A percentile compares a stretch with the other conserved stretches of the same genome.
Conservation (phyloP, 306 rosid species). For the Morella rubra region DNA sequence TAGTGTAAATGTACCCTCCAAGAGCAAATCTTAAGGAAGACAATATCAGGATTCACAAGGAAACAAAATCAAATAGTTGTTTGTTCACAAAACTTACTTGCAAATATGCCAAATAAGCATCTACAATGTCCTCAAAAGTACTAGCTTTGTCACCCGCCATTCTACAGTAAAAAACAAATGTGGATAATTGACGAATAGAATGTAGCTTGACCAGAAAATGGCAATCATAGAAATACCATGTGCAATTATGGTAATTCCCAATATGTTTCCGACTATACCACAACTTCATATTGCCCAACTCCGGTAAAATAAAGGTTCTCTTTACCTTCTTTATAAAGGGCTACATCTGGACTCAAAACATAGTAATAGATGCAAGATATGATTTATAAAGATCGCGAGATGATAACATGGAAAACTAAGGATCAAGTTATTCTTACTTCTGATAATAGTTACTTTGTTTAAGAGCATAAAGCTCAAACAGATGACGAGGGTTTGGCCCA, state of each 20-base stretch:
- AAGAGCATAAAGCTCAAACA: slow-evolving; percentile 85
- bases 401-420: slow-evolving; percentile 20
- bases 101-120: slow-evolving; percentile 86
- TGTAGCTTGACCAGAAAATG: slow-evolving; percentile 12
- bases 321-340: neutral
- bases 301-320: neutral
- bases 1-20: neutral
- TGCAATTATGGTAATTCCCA: slow-evolving; percentile 9
- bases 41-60: slow-evolving; percentile 8
- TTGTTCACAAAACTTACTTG: slow-evolving; percentile 65
- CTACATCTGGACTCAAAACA: neutral
- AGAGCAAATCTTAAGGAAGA: neutral
- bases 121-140: slow-evolving; percentile 78
- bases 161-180: slow-evolving; percentile 49
- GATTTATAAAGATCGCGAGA: neutral
- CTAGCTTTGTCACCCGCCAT: slow-evolving; percentile 44
- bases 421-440: slow-evolving; percentile 58
- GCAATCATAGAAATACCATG: neutral
- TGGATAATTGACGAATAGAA: slow-evolving; percentile 3
- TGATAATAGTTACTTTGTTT: slow-evolving; percentile 63
- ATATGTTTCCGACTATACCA: neutral
- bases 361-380: neutral
- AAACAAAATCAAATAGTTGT: slow-evolving; percentile 17
- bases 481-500: slow-evolving; percentile 86
- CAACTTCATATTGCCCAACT: neutral